Evolutionary conservation across 1,284 basidiomycete species (phyloP).

Genomic region (Exsudoporus floridanus): DNA sequence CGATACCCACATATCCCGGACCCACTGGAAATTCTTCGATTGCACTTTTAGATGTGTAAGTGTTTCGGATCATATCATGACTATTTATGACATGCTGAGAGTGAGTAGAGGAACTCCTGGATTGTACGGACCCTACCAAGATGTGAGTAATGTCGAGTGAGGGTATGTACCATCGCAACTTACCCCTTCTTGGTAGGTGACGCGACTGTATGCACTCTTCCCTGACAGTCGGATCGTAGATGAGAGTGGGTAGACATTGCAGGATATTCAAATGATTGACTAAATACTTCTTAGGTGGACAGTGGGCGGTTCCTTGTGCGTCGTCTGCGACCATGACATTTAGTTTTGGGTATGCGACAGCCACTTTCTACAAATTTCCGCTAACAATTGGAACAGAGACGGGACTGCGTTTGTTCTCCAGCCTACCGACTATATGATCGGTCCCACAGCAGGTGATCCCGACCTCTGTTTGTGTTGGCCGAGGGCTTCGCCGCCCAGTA

Average conservation of each 20-base stretch:
- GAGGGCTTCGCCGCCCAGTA: slow-evolving; percentile 58
- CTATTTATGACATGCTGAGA: slow-evolving; percentile 2
- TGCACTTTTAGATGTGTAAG: slow-evolving; percentile 76
- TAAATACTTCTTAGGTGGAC: slow-evolving; percentile 48
- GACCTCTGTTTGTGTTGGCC: slow-evolving; percentile 84
- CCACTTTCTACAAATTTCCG: not conserved
- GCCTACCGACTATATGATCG: slow-evolving; percentile 83
- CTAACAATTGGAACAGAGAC: slow-evolving; percentile 15
- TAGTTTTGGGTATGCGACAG: slow-evolving; percentile 61
- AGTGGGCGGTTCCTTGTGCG: slow-evolving; percentile 83
- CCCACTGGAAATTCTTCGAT: slow-evolving; percentile 58
- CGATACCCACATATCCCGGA: slow-evolving; percentile 67
- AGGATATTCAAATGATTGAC: not conserved
- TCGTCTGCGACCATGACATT: slow-evolving; percentile 67
- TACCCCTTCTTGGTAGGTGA: slow-evolving; percentile 49
- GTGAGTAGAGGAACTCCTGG: slow-evolving; percentile 66
- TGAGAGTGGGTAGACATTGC: slow-evolving; percentile 36
- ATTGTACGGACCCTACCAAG: slow-evolving; percentile 78
- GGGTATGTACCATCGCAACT: slow-evolving; percentile 3
- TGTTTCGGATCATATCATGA: slow-evolving; percentile 11
- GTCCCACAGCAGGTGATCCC: slow-evolving; percentile 63
- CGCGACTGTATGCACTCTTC: slow-evolving; percentile 63
- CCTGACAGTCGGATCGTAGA: slow-evolving; percentile 71
- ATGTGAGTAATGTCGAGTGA: slow-evolving; percentile 46
- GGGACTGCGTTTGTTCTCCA: slow-evolving; percentile 46